Evolutionary conservation across 768 basidiomycete genomes (phyloP).

Genomic region (Sarcodon aspratus): DNA sequence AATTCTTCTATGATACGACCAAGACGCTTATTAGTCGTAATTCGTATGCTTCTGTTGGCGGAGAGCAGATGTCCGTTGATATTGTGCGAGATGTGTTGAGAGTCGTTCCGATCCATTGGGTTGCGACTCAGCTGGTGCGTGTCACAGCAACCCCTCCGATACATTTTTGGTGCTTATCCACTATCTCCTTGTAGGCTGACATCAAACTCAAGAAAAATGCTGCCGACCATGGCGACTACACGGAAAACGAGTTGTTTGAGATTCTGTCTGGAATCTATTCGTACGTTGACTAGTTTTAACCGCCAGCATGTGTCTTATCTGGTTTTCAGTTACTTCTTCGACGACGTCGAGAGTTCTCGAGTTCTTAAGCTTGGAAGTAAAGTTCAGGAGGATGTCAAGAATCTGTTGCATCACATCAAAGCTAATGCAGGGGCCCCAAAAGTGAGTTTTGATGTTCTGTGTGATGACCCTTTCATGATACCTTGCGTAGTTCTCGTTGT

Average conservation of each 20-base stretch:
- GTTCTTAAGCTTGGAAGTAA: constrained; percentile 42
- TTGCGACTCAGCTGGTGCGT: constrained; percentile 55
- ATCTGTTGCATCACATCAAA: constrained; percentile 48
- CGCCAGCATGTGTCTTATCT: background rate
- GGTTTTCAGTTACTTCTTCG: constrained; percentile 57
- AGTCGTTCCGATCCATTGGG: constrained; percentile 58
- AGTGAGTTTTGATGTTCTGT: constrained; percentile 2
- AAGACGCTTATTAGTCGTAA: constrained; percentile 39
- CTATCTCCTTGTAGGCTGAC: constrained; percentile 40
- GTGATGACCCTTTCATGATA: background rate
- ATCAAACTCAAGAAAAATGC: constrained; percentile 51
- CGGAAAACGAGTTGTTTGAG: constrained; percentile 46
- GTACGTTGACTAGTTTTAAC: constrained; percentile 25
- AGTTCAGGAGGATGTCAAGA: constrained; percentile 39
- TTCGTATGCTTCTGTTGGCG: constrained; percentile 49
- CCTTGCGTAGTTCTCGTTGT: constrained; percentile 17
- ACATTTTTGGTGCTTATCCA: constrained; percentile 1
- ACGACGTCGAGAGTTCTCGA: constrained; percentile 52
- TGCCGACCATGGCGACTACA: constrained; percentile 36
- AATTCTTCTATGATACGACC: constrained; percentile 60
- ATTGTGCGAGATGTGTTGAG: constrained; percentile 60
- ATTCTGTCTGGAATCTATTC: constrained; percentile 64
- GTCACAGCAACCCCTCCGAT: background rate
- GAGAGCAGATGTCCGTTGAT: constrained; percentile 43
- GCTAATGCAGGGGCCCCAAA: constrained; percentile 31